Percentiles rank a stretch among this genome's conserved stretches.
Evolutionary conservation across 768 basidiomycete genomes (phyloP).

Genomic region (Lactarius quietus): DNA sequence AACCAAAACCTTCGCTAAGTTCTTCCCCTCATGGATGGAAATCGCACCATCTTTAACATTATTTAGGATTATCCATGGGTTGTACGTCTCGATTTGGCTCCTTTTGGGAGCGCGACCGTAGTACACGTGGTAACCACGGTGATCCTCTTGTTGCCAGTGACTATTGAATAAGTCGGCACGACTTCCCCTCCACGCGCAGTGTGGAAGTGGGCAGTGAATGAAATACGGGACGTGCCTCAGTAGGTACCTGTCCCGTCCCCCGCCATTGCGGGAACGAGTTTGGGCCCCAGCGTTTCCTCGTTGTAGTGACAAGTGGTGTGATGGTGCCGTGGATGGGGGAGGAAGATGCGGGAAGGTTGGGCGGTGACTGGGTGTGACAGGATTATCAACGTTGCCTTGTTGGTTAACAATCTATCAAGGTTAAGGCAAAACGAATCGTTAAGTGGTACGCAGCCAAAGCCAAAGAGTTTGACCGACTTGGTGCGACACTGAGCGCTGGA

Average conservation of each 20-base stretch:
- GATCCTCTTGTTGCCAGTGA: not conserved
- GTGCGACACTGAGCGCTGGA: no score
- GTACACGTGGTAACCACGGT: not conserved
- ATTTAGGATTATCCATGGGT: not conserved
- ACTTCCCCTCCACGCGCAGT: slow-evolving; percentile 1
- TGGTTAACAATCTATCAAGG: no score
- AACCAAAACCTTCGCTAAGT: not conserved
- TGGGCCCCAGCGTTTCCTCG: not conserved
- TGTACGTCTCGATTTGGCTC: not conserved
- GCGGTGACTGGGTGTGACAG: no score
- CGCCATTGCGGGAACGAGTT: not conserved
- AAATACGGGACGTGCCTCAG: not conserved
- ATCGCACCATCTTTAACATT: not conserved
- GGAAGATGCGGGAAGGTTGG: not conserved
- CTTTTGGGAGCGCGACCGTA: not conserved
- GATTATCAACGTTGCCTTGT: no score
- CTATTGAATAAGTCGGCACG: not conserved
- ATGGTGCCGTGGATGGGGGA: not conserved
- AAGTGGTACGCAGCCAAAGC: no score
- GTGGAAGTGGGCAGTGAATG: not conserved
- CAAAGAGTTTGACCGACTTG: no score
- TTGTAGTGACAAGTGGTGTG: not conserved
- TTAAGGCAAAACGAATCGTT: no score
- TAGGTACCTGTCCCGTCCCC: not conserved
- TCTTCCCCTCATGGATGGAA: not conserved